Conservation (phyloP, 805 yeast species). For the Candida xiaguanensis region DNA sequence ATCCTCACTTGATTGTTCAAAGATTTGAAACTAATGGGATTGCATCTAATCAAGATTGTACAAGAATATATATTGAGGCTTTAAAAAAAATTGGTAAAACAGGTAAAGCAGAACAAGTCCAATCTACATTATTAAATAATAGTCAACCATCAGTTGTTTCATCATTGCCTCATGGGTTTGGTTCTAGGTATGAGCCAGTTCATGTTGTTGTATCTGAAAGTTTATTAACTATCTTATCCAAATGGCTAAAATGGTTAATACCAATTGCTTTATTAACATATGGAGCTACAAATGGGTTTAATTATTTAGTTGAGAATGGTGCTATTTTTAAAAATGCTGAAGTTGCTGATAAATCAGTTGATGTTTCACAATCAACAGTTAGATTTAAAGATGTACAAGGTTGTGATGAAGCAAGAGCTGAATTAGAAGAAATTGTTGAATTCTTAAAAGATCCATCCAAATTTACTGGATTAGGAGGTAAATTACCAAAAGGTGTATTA, state of each 20-base stretch:
- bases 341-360: conserved; percentile 73
- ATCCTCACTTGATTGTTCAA: conserved; percentile 95
- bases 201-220: conserved; percentile 93
- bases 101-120: conserved; percentile 71
- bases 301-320: conserved; percentile 77
- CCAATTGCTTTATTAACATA: conserved; percentile 78
- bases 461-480: conserved; percentile 96
- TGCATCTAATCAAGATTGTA: conserved; percentile 76
- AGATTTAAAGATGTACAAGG: conserved; percentile 93
- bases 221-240: conserved; percentile 68
- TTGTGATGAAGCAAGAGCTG: conserved; percentile 97
- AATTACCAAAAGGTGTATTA: conserved; percentile 93
- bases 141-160: conserved; percentile 7
- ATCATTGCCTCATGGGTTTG: conserved; percentile 38
- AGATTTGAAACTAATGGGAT: conserved; percentile 94
- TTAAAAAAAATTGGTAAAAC: conserved; percentile 71
- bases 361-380: conserved; percentile 80
- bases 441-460: conserved; percentile 93
- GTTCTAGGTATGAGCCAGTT: conserved; percentile 76
- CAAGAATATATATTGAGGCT: conserved; percentile 76
- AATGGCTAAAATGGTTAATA: conserved; percentile 85
- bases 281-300: conserved; percentile 75
- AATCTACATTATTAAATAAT: conserved; percentile 32
- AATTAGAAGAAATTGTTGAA: conserved; percentile 96
- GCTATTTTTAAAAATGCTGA: conserved; percentile 74